phyloP scores from a whole-genome alignment of 2,329 filamentous ascomycete genomes.

The Claviceps purpurea region DNA sequence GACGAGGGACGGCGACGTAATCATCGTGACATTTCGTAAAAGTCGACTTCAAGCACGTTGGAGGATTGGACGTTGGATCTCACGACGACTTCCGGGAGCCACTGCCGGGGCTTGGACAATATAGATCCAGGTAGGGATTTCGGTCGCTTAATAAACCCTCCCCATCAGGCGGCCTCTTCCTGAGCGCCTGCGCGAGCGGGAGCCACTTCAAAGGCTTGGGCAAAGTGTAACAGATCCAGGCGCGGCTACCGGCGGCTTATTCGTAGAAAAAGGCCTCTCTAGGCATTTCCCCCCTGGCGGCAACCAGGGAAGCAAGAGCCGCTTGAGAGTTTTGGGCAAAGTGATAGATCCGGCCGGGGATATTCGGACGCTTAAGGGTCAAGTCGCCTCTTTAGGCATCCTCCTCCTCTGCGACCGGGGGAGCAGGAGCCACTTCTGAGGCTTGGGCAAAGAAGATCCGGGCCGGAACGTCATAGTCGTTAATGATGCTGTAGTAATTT shows the following conservation, averaged over 20 bases:
- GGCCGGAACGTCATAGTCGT: conserved; percentile 58
- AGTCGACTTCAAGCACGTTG: no score
- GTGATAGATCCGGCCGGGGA: no score
- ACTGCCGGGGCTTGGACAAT: no score
- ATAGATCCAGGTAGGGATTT: no score
- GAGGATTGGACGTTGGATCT: no score
- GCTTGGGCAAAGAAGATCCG: conserved; percentile 89
- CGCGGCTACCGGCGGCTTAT: no score
- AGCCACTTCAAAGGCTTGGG: neutral
- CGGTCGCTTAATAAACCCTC: no score
- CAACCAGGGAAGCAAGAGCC: neutral
- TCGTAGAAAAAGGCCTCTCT: no score
- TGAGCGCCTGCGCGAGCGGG: neutral
- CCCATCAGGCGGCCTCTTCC: neutral
- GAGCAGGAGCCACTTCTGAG: conserved; percentile 37
- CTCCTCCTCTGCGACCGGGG: neutral
- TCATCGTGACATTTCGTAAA: neutral
- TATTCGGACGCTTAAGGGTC: neutral
- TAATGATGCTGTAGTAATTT: conserved; percentile 85
- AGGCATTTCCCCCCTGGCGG: neutral
- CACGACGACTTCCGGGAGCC: no score
- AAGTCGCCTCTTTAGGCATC: neutral
- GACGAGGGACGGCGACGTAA: neutral
- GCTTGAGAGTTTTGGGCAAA: neutral
- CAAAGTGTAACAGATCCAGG: no score